A percentile compares a stretch with the other conserved stretches of the same genome.
Conservation (phyloP, 176 grass and related monocot genomes). For the Aegilops bicornis region DNA sequence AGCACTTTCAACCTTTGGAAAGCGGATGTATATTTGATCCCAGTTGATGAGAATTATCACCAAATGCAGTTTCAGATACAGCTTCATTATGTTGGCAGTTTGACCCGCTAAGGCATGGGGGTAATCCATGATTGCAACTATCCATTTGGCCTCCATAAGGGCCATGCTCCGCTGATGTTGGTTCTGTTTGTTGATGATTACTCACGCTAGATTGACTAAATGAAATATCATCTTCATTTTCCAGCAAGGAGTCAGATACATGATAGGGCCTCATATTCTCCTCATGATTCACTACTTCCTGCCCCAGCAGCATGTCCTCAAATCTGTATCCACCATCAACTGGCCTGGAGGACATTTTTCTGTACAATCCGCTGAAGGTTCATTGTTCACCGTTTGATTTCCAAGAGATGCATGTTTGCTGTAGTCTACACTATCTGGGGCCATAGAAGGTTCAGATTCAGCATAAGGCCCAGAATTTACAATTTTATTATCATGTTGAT, state of each 20-base stretch:
- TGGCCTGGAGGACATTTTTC: background rate
- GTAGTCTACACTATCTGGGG: slow-evolving; percentile 11
- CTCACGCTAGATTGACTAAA: slow-evolving; percentile 9
- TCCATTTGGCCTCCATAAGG: slow-evolving; percentile 35
- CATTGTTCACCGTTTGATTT: slow-evolving; percentile 28
- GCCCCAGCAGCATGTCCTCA: slow-evolving; percentile 37
- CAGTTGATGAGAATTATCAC: slow-evolving; percentile 47
- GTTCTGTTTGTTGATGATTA: slow-evolving; percentile 28
- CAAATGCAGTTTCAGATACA: slow-evolving; percentile 22
- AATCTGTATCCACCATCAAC: slow-evolving; percentile 8
- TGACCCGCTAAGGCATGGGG: background rate
- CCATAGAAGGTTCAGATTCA: slow-evolving; percentile 3
- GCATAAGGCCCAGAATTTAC: slow-evolving; percentile 8
- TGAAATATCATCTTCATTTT: slow-evolving; percentile 13
- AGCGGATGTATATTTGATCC: slow-evolving; percentile 15
- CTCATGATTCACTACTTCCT: slow-evolving; percentile 18
- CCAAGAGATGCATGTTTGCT: slow-evolving; percentile 34
- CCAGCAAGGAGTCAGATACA: slow-evolving; percentile 8
- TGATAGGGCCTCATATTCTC: slow-evolving; percentile 15
- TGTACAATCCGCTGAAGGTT: slow-evolving; percentile 14
- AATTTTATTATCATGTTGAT: slow-evolving; percentile 28
- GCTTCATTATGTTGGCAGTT: slow-evolving; percentile 13
- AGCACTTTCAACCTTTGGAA: slow-evolving; percentile 41
- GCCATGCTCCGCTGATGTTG: background rate
- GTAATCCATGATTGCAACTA: slow-evolving; percentile 7